These are phyloP conservation scores for Geosiphon pyriformis DNA, from an alignment of 192 early-diverging fungal genomes.

Conservation along the genomic window DNA sequence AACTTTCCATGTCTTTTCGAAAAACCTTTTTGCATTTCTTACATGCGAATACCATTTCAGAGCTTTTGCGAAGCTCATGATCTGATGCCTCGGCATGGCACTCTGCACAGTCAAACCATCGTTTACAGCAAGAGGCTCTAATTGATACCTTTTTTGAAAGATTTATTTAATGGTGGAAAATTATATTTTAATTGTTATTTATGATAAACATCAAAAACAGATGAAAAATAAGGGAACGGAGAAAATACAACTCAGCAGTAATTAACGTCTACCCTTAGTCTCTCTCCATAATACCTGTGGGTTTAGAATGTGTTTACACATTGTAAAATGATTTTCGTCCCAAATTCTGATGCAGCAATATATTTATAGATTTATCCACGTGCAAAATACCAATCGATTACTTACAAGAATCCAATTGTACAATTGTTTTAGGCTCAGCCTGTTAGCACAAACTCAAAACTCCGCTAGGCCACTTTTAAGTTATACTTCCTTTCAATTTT, in stretches of 20 bases:
- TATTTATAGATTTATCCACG: no score
- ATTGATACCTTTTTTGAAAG: slow-evolving; percentile 65
- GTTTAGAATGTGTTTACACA: slow-evolving; percentile 98
- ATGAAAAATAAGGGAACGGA: no score
- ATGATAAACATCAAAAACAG: not conserved
- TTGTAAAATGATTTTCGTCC: no score
- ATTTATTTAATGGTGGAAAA: not conserved
- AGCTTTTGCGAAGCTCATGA: slow-evolving; percentile 72
- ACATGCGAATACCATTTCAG: slow-evolving; percentile 94
- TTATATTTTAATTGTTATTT: not conserved
- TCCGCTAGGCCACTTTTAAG: no score
- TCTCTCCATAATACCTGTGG: slow-evolving; percentile 65
- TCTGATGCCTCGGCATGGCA: slow-evolving; percentile 81
- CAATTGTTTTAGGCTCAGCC: no score
- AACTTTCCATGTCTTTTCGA: slow-evolving; percentile 83
- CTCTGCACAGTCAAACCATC: slow-evolving; percentile 96
- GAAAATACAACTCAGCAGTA: no score
- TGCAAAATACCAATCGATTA: no score
- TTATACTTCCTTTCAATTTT: no score
- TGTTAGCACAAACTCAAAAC: no score
- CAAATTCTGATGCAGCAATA: no score
- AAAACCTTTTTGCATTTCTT: slow-evolving; percentile 99
- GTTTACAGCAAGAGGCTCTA: slow-evolving; percentile 87
- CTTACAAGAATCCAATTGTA: no score
- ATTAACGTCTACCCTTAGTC: no score